Base-by-base conservation (phyloP, 2,329 filamentous ascomycete genomes). In the Bipolaris gigantea region DNA sequence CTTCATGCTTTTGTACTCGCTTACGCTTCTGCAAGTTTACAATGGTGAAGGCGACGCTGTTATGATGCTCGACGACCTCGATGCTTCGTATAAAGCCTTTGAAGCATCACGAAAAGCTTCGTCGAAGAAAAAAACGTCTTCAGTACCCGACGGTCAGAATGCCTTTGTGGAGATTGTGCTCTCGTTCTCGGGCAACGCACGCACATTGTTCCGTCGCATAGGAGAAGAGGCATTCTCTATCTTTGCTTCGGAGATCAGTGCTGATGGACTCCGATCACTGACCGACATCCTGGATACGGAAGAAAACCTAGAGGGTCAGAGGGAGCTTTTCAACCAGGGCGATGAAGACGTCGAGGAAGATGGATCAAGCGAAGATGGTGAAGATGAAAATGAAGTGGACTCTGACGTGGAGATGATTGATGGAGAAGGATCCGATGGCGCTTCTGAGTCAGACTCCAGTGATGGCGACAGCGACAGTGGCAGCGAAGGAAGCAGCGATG, bases 31-130 rank as follows among this genome's bases (percentile, higher is more conserved):
- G 50, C 91, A 97, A 72, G 82, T 96, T 8, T 96, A 96, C 76
- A 92, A 93, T 66, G 90, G 91, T 21, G 92, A 96, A 55, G 81
- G 89, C 0, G 94, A 97, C 69, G 90, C 92, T 0, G 83, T 96
- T 19, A 86, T 88, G 44, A 87, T 94, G 57, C 78, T 97, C 8
- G 84, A 89, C 49, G 93, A 97, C 63, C 80, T 97, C n/a, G 84
- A 88, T 61, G 80, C 88, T 55, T 92, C 52, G 15, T 51, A 55
- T 25, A 55, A 47, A 38, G 48, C 52, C 4, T 55, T 97, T 19
- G 84, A 88, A 59, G 80, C 88, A 55, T 92, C 89, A 71, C 88
- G 88, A 55, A 81, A 89, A 80, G 84, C 59, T 75, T 83, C 70
- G 71, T 83, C 66, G 67, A 84, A 64, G 74, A 57, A 71, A 57